phyloP scores from a whole-genome alignment of 2,329 filamentous ascomycete genomes.

The Cladosporium sp. region DNA sequence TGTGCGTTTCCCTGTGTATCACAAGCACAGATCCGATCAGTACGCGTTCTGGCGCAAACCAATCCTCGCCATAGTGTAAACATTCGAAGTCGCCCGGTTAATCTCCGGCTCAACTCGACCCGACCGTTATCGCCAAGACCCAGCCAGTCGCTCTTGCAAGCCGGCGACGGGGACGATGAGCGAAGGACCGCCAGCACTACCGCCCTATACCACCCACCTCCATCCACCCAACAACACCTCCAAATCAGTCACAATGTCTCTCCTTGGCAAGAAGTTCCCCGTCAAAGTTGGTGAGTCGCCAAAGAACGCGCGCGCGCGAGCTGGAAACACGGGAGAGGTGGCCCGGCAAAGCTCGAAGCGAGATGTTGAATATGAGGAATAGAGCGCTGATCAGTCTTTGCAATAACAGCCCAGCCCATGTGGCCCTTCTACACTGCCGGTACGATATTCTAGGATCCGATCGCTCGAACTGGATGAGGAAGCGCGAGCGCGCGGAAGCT shows the following conservation, averaged over 20 bases:
- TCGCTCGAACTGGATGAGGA: not conserved
- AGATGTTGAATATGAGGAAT: not conserved
- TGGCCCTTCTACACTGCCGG: conserved; percentile 91
- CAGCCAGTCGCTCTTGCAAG: not conserved
- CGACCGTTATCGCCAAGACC: conserved; percentile 1
- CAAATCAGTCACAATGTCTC: conserved; percentile 24
- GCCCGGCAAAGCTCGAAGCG: conserved; percentile 2
- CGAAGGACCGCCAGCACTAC: not conserved
- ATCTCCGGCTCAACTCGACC: not conserved
- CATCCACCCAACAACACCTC: conserved; percentile 10
- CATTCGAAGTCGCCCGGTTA: not conserved
- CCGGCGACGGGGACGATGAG: not conserved
- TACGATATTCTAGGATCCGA: conserved; percentile 44
- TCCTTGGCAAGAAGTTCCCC: conserved; percentile 51
- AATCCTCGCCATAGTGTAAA: not conserved
- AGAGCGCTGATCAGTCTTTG: conserved; percentile 18
- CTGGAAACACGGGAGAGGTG: not conserved
- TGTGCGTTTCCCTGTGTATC: not conserved
- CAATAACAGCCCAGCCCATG: conserved; percentile 73
- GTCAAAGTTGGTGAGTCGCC: conserved; percentile 44
- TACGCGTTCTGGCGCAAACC: not conserved
- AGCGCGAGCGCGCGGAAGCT: conserved; percentile 6
- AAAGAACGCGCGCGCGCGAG: not conserved
- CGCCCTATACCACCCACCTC: not conserved
- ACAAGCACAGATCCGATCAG: not conserved